phyloP scores from a whole-genome alignment of 371 early-diverging fungal genomes.

The Coemansia sp. region DNA sequence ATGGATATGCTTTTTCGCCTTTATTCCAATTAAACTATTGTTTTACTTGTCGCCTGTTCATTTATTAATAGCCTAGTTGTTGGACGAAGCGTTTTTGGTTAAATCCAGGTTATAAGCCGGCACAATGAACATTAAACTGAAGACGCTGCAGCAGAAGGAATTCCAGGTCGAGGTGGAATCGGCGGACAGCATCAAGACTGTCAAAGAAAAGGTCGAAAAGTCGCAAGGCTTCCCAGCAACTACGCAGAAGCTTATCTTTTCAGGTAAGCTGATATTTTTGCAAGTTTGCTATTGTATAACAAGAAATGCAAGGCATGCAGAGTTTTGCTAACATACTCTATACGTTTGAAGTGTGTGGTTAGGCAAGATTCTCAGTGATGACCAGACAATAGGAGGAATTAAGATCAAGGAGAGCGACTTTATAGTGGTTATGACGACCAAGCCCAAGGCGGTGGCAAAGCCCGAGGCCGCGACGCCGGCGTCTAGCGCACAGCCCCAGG shows the following conservation, averaged over 20 bases:
- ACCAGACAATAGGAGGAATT: conserved; percentile 70
- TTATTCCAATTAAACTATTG: not conserved
- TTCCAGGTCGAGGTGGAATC: conserved; percentile 81
- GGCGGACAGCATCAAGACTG: conserved; percentile 63
- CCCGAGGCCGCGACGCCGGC: conserved; percentile 50
- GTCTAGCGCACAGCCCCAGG: conserved; percentile 42
- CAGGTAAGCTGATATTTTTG: not conserved
- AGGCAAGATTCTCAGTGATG: conserved; percentile 85
- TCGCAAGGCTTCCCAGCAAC: conserved; percentile 67
- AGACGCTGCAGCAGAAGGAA: conserved; percentile 84
- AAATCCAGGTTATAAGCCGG: not conserved
- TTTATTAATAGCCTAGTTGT: not conserved
- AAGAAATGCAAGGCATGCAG: too few relatives aligned
- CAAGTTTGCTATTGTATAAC: too few relatives aligned
- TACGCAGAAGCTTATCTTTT: conserved; percentile 83
- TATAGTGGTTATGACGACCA: conserved; percentile 91
- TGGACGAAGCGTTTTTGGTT: not conserved
- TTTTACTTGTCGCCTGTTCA: not conserved
- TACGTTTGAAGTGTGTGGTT: not conserved
- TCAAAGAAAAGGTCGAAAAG: conserved; percentile 79
- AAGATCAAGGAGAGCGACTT: conserved; percentile 89
- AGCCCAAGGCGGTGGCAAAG: conserved; percentile 65
- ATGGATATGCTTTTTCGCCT: not conserved
- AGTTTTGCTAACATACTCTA: not conserved
- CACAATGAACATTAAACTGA: conserved; percentile 78